Base-by-base conservation (phyloP, 768 basidiomycete genomes). In the Pholiota molesta region DNA sequence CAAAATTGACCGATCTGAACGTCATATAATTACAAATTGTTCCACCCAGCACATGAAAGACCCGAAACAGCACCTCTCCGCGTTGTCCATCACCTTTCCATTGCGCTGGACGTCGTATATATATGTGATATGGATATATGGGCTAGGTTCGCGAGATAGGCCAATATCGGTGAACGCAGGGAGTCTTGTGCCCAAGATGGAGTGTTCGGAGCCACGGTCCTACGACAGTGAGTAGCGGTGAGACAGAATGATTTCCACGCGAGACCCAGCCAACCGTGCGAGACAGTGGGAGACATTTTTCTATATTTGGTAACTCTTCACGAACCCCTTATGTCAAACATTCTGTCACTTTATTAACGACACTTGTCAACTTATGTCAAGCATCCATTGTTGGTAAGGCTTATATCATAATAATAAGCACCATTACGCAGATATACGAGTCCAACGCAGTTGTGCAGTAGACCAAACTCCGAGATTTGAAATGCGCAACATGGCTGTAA, bases 1-100 rank as follows among this genome's bases (percentile, higher is more conserved):
- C 58, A 65, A 64, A 64, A 57, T 29, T 52, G 55, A 65, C 65
- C 58, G 44, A 68, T 62, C n/a, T 23, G 63, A 61, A 57, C 21
- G 42, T 51, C 42, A 37, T 59, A 58, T 39, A 58, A 61, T 65
- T 61, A 61, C 62, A 47, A 63, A 58, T 39, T n/a, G 16, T 21
- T 49, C 56, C 47, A 52, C 39, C 23, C 28, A 40, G 40, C 33
- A 39, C 49, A 58, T 39, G 57, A 58, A 45, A 31, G 35, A 51
- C n/a, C 45, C 42, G 21, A 51, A 58, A 29, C 57, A 58, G 31
- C 57, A 44, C 47, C 2, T 35, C 35, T 52, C 57, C 57, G 45
- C 37, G 23, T 11, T 49, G 13, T 29, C 17, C 10, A 42, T 29
- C 55, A 29, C 17, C 5, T 28, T 39, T 26, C 40, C 56, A 42